A percentile compares a stretch with the other conserved stretches of the same genome.
phyloP scores from a whole-genome alignment of 2,329 filamentous ascomycete species.

The Bimuria novae-zelandiae region DNA sequence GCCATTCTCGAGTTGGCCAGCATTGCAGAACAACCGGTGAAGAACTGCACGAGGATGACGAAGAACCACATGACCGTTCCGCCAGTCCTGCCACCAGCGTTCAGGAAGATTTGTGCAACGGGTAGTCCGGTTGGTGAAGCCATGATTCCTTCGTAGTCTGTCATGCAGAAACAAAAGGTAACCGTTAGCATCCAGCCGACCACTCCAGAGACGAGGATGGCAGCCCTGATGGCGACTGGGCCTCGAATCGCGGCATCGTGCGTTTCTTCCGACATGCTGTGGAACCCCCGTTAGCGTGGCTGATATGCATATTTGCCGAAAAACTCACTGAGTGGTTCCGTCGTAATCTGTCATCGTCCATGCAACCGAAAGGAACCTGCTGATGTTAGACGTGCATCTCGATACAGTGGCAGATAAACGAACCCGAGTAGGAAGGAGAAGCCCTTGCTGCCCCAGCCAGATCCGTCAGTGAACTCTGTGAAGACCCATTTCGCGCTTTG shows the following conservation, averaged over 20 bases:
- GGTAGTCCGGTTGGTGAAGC: conserved; percentile 63
- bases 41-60: conserved; percentile 67
- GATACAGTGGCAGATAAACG: conserved; percentile 26
- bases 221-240: conserved; percentile 62
- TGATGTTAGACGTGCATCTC: conserved; percentile 20
- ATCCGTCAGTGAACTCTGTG: conserved; percentile 63
- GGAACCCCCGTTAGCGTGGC: conserved; percentile 27
- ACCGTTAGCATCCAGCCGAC: conserved; percentile 67
- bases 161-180: conserved; percentile 67
- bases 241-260: conserved; percentile 65
- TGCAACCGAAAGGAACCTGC: conserved; percentile 58
- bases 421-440: conserved; percentile 67
- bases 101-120: conserved; percentile 62
- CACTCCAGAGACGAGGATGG: conserved; percentile 63
- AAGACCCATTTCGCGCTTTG: conserved; percentile 65
- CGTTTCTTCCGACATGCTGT: conserved; percentile 68
- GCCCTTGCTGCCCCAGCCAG: conserved; percentile 64
- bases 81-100: conserved; percentile 62
- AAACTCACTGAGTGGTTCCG: conserved; percentile 64
- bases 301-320: conserved; percentile 20
- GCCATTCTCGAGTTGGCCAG: conserved; percentile 66
- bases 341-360: conserved; percentile 74
- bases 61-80: conserved; percentile 66
- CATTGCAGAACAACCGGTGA: conserved; percentile 68
- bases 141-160: conserved; percentile 61